phyloP scores from a whole-genome alignment of 2,329 filamentous ascomycete species.

The Colletotrichum karsti region DNA sequence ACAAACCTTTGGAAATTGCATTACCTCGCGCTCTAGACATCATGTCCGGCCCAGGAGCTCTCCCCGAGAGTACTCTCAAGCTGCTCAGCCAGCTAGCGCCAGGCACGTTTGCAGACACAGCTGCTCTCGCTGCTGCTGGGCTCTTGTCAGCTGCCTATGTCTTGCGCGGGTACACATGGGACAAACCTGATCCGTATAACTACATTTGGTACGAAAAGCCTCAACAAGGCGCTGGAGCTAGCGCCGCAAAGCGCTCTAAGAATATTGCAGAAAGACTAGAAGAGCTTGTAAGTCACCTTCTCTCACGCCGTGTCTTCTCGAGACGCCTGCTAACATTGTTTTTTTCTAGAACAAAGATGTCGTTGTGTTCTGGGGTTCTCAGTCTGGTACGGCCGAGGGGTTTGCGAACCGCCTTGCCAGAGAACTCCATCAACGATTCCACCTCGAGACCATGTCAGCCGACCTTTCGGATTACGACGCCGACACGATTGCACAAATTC shows the following conservation, averaged over 20 bases:
- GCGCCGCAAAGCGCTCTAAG: constrained; percentile 45
- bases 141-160: constrained; percentile 43
- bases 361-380: constrained; percentile 57
- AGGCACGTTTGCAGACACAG: constrained; percentile 33
- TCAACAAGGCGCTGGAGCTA: constrained; percentile 38
- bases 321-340: too few relatives aligned
- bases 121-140: constrained; percentile 35
- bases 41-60: constrained; percentile 12
- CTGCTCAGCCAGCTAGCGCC: constrained; percentile 30
- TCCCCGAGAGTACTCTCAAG: constrained; percentile 20
- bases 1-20: too few relatives aligned
- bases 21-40: neutral
- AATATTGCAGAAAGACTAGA: constrained; percentile 50
- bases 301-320: too few relatives aligned
- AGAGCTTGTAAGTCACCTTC: constrained; percentile 33
- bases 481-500: constrained; percentile 42
- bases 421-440: constrained; percentile 48
- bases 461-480: constrained; percentile 57
- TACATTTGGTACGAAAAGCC: constrained; percentile 58
- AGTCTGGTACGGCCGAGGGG: constrained; percentile 54
- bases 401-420: constrained; percentile 49
- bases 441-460: constrained; percentile 47
- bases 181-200: constrained; percentile 57
- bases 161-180: constrained; percentile 52
- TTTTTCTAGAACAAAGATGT: constrained; percentile 6